A percentile compares a stretch with the other conserved stretches of the same genome.
These are phyloP conservation scores for Candida gorgasii DNA, from an alignment of 805 yeast genomes.

Conservation along the genomic window DNA sequence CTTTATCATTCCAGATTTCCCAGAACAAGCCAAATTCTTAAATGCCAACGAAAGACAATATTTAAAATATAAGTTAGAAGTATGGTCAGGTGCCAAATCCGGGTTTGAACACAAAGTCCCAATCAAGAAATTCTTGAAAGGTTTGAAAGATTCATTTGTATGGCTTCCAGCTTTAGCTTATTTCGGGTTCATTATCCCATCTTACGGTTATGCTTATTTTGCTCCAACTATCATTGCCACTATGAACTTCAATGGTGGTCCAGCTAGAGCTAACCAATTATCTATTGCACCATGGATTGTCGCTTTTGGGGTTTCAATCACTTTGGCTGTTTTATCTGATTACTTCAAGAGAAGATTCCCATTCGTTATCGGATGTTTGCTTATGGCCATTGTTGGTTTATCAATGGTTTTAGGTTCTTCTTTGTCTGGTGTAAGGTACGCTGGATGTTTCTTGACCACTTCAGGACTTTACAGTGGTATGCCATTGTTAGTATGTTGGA, in stretches of 20 bases:
- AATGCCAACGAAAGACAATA: slow-evolving; percentile 53
- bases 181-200: slow-evolving; percentile 67
- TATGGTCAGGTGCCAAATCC: slow-evolving; percentile 36
- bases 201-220: slow-evolving; percentile 75
- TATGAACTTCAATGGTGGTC: slow-evolving; percentile 62
- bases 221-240: slow-evolving; percentile 64
- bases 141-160: slow-evolving; percentile 61
- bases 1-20: slow-evolving; percentile 67
- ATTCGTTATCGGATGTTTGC: slow-evolving; percentile 31
- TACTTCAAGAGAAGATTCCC: slow-evolving; percentile 46
- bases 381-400: slow-evolving; percentile 52
- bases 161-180: slow-evolving; percentile 61
- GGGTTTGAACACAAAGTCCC: slow-evolving; percentile 51
- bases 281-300: slow-evolving; percentile 85
- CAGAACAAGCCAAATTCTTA: slow-evolving; percentile 59
- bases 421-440: slow-evolving; percentile 49
- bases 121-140: slow-evolving; percentile 43
- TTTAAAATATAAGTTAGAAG: slow-evolving; percentile 59
- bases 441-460: slow-evolving; percentile 61
- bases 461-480: slow-evolving; percentile 61
- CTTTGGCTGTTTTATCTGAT: slow-evolving; percentile 67
- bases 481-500: slow-evolving; percentile 74
- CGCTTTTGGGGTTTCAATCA: slow-evolving; percentile 68
- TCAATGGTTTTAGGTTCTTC: slow-evolving; percentile 52
- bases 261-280: slow-evolving; percentile 66